phyloP scores from a whole-genome alignment of 1,139 yeast genomes.

The Candida pseudoviswanathii region DNA sequence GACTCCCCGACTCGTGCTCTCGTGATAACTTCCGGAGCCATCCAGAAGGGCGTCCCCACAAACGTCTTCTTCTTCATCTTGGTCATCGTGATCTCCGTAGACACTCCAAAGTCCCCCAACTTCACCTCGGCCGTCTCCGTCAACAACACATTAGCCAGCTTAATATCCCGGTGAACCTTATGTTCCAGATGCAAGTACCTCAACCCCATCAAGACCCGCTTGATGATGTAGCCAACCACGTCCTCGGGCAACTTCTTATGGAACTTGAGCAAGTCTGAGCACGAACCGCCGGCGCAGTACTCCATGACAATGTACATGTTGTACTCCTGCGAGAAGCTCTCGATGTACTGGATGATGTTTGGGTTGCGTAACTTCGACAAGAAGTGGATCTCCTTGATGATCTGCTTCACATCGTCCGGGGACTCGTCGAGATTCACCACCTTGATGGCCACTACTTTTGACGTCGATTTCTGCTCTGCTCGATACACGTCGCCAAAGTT shows the following conservation, averaged over 20 bases:
- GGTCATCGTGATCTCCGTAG: slow-evolving; percentile 73
- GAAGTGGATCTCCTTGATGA: slow-evolving; percentile 75
- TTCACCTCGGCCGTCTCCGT: slow-evolving; percentile 66
- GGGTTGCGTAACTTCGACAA: slow-evolving; percentile 66
- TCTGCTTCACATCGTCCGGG: slow-evolving; percentile 65
- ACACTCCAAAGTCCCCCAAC: slow-evolving; percentile 86
- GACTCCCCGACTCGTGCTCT: slow-evolving; percentile 61
- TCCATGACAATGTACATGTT: slow-evolving; percentile 91
- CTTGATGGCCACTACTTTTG: slow-evolving; percentile 60
- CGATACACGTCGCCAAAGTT: slow-evolving; percentile 86
- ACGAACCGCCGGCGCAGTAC: slow-evolving; percentile 90
- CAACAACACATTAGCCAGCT: slow-evolving; percentile 77
- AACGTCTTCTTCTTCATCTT: slow-evolving; percentile 64
- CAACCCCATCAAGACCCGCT: slow-evolving; percentile 64
- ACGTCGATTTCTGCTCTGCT: slow-evolving; percentile 42
- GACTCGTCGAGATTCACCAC: slow-evolving; percentile 74
- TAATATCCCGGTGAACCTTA: slow-evolving; percentile 83
- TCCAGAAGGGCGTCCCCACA: slow-evolving; percentile 93
- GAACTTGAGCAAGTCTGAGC: slow-evolving; percentile 68
- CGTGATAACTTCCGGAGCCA: slow-evolving; percentile 85
- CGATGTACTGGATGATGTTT: slow-evolving; percentile 64
- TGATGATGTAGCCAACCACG: slow-evolving; percentile 57
- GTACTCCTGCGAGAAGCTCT: slow-evolving; percentile 62
- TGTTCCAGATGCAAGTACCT: slow-evolving; percentile 70
- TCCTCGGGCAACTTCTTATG: slow-evolving; percentile 57